Conservation (phyloP, 2,329 filamentous ascomycete genomes). For the Colletotrichum higginsianum region DNA sequence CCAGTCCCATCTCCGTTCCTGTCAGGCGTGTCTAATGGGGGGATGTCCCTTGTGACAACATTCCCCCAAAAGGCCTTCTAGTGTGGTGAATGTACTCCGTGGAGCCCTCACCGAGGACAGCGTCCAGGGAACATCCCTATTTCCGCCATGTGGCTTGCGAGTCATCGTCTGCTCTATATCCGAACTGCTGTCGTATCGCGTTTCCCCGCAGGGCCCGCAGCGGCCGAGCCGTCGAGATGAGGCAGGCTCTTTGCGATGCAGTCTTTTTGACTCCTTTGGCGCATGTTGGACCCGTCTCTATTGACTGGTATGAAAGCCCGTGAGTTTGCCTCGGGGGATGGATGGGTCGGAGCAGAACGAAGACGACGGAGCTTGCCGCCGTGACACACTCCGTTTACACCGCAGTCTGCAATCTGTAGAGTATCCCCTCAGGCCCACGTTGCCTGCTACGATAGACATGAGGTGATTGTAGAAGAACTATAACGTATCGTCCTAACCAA, state of each 20-base stretch:
- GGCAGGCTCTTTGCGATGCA: slow-evolving; percentile 24
- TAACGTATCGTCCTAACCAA: too few relatives aligned
- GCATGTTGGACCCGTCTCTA: too few relatives aligned
- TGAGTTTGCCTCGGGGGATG: too few relatives aligned
- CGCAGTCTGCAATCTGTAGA: too few relatives aligned
- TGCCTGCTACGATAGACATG: too few relatives aligned
- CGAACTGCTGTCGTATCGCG: slow-evolving; percentile 12
- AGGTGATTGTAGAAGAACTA: too few relatives aligned
- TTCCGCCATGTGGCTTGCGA: slow-evolving; percentile 39
- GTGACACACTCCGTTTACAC: too few relatives aligned
- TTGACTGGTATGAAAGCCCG: not conserved
- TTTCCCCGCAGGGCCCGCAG: slow-evolving; percentile 27
- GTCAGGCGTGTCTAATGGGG: slow-evolving; percentile 1
- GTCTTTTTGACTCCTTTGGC: not conserved
- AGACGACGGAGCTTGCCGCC: too few relatives aligned
- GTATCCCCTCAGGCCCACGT: too few relatives aligned
- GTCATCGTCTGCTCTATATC: slow-evolving; percentile 23
- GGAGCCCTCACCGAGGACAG: not conserved
- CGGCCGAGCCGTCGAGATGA: slow-evolving; percentile 21
- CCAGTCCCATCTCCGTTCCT: slow-evolving; percentile 24
- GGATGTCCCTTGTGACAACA: slow-evolving; percentile 2
- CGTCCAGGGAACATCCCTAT: slow-evolving; percentile 19
- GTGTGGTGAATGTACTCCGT: not conserved
- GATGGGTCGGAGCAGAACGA: not conserved
- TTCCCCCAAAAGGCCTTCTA: slow-evolving; percentile 22